Conservation (phyloP, 345 rosid genomes). For the Populus euphratica region DNA sequence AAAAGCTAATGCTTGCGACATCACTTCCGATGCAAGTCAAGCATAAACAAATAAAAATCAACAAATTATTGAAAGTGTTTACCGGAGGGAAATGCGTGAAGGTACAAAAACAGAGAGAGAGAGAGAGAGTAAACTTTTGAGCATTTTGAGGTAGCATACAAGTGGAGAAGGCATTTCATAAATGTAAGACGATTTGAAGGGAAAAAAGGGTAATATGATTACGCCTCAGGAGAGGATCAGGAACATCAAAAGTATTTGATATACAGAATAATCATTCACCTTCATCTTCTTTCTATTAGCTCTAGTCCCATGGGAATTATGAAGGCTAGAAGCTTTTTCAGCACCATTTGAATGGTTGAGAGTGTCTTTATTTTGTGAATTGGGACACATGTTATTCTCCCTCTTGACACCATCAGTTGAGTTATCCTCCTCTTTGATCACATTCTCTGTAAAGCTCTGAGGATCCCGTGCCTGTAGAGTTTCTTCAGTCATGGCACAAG, state of each 20-base stretch:
- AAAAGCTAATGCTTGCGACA: background rate
- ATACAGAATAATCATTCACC: conserved; percentile 23
- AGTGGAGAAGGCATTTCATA: background rate
- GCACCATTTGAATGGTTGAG: conserved; percentile 18
- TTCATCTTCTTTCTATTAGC: conserved; percentile 62
- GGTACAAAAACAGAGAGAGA: background rate
- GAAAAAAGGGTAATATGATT: background rate
- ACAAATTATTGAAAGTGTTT: background rate
- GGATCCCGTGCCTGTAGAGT: conserved; percentile 25
- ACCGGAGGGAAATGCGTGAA: background rate
- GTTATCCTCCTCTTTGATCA: conserved; percentile 49
- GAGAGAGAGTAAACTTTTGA: background rate
- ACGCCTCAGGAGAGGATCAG: background rate
- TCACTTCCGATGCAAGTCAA: background rate
- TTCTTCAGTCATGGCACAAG: conserved; percentile 40
- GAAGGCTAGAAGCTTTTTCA: conserved; percentile 41
- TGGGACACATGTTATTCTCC: conserved; percentile 17
- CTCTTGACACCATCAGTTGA: conserved; percentile 34
- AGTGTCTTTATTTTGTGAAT: conserved; percentile 27
- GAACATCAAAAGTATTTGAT: background rate
- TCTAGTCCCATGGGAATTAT: conserved; percentile 39
- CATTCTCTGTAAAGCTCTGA: conserved; percentile 16
- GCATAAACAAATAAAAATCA: background rate
- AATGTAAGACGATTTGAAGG: background rate
- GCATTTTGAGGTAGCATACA: background rate